Evolutionary conservation across 345 rosid genomes (phyloP).

Genomic region (Acer saccharum): DNA sequence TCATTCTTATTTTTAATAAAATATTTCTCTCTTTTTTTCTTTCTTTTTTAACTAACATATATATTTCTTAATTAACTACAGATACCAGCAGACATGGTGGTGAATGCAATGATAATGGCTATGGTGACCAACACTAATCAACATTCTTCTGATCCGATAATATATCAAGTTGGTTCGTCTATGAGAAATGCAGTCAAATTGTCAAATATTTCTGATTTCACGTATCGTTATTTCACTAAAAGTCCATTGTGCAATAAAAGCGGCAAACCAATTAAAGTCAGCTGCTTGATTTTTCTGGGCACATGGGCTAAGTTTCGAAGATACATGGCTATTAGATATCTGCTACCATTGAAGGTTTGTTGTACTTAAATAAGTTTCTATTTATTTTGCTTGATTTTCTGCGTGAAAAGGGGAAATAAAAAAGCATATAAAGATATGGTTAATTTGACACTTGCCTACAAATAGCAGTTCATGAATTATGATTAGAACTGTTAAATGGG

Average conservation of each 20-base stretch:
- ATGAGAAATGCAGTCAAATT: not conserved
- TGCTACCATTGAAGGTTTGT: too few relatives aligned
- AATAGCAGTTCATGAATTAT: too few relatives aligned
- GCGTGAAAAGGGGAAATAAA: too few relatives aligned
- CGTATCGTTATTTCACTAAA: not conserved
- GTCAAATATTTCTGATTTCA: not conserved
- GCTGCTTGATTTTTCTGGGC: not conserved
- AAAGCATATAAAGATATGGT: too few relatives aligned
- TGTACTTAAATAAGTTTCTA: too few relatives aligned
- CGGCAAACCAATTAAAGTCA: not conserved
- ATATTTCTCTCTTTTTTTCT: not conserved
- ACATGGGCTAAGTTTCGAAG: too few relatives aligned
- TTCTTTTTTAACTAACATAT: too few relatives aligned
- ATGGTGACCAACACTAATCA: not conserved
- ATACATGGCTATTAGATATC: too few relatives aligned
- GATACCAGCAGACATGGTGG: conserved; percentile 4
- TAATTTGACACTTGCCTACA: too few relatives aligned
- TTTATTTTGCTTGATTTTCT: too few relatives aligned
- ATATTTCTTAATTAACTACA: not conserved
- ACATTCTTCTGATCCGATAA: not conserved
- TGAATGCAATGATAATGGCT: not conserved
- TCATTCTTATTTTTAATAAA: not conserved
- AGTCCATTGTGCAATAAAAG: not conserved
- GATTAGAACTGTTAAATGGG: too few relatives aligned
- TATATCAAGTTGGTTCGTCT: not conserved